Evolutionary conservation across 495 filamentous ascomycete species (phyloP).

Genomic region (Neurospora sp.): DNA sequence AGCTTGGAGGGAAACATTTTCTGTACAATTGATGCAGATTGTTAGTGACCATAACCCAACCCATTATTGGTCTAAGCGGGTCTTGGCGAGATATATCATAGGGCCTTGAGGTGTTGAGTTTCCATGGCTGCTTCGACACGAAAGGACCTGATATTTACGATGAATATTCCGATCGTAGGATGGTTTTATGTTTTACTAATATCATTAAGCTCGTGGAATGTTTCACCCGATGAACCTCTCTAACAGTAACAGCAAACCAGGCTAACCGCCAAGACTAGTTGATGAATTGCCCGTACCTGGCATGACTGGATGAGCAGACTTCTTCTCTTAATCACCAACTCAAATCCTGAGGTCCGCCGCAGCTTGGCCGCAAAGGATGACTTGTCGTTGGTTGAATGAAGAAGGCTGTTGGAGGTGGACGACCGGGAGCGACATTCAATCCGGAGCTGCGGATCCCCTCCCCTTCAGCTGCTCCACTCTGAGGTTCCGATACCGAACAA

Average conservation of each 20-base stretch:
- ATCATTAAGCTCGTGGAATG: not conserved
- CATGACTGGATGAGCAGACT: not conserved
- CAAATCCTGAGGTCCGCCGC: not conserved
- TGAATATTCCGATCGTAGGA: not conserved
- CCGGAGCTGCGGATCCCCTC: not conserved
- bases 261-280: not conserved
- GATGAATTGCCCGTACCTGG: not conserved
- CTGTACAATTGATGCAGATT: rapidly evolving
- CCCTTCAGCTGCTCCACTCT: not conserved
- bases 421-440: not conserved
- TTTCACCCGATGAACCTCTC: not conserved
- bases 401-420: not conserved
- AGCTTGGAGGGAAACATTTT: not conserved
- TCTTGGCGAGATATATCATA: not conserved
- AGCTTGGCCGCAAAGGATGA: not conserved
- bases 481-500: not conserved
- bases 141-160: not conserved
- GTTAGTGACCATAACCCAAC: not conserved
- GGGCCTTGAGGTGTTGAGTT: not conserved
- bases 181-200: not conserved
- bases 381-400: not conserved
- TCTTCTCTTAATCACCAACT: not conserved
- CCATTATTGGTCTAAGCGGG: not conserved
- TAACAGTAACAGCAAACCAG: not conserved
- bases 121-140: not conserved